phyloP scores from a whole-genome alignment of 176 grass and related monocot species.

The Bromus sterilis region DNA sequence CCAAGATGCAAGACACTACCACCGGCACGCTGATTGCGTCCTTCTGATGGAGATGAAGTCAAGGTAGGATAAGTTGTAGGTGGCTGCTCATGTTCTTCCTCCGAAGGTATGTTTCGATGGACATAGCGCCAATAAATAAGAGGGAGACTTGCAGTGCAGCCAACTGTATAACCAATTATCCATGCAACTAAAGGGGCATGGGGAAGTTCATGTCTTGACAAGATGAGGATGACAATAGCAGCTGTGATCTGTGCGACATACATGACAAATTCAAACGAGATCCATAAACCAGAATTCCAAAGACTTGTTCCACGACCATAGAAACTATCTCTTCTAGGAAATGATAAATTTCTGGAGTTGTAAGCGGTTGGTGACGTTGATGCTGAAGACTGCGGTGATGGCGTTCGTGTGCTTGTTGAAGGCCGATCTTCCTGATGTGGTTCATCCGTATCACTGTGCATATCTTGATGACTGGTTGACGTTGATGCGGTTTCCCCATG shows the following conservation, averaged over 20 bases:
- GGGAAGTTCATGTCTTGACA: slow-evolving; percentile 73
- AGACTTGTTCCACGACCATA: slow-evolving; percentile 64
- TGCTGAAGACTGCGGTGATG: slow-evolving; percentile 45
- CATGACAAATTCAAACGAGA: slow-evolving; percentile 76
- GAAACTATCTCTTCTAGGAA: slow-evolving; percentile 55
- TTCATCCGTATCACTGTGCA: slow-evolving; percentile 53
- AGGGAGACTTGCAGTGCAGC: slow-evolving; percentile 72
- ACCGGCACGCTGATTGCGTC: slow-evolving; percentile 25
- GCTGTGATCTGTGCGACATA: slow-evolving; percentile 74
- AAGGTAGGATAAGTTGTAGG: slow-evolving; percentile 43
- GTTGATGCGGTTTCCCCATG: slow-evolving; percentile 58
- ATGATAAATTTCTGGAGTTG: slow-evolving; percentile 44
- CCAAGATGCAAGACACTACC: slow-evolving; percentile 26
- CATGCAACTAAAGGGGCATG: slow-evolving; percentile 77
- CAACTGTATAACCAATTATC: slow-evolving; percentile 86
- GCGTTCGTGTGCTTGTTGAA: slow-evolving; percentile 39
- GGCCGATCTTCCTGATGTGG: slow-evolving; percentile 37
- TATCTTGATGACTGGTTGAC: slow-evolving; percentile 46
- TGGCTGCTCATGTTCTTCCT: slow-evolving; percentile 48
- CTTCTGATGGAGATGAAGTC: slow-evolving; percentile 41
- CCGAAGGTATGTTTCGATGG: slow-evolving; percentile 59
- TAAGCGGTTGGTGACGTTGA: slow-evolving; percentile 43
- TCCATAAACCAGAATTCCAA: slow-evolving; percentile 91
- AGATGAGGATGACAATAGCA: slow-evolving; percentile 57
- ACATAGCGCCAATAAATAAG: slow-evolving; percentile 93